Evolutionary conservation across 805 yeast species (phyloP), one percentile per base, ranked within the genome.

Genomic region (Clavispora carvajalis): DNA sequence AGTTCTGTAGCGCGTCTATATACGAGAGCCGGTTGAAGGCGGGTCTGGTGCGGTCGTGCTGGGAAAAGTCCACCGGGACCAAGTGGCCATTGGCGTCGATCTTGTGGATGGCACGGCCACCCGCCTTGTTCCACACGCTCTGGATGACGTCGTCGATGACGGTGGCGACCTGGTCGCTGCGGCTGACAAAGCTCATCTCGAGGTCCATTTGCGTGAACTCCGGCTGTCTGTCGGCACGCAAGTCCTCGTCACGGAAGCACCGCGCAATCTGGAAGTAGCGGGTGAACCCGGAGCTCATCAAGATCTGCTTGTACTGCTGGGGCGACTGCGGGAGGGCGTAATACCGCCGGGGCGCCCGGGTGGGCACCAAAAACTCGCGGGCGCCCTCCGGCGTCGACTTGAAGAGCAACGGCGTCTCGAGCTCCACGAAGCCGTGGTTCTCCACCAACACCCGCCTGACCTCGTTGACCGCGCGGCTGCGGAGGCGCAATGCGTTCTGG

Each of bases 341-440:
- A 60, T 85, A 84, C 15, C 62, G 55, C 21, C 69, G 63, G 1
- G 65, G 57, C 12, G 74, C 65, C 48, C 98, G 73, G 0, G 97
- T 87, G 1, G 99, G 99, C 0, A 93, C 97, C 36, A 93, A 62
- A 58, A 91, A 93, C 62, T 93, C 99, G 28, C 95, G 72, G 1
- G 99, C 99, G 12, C 99, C 99, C 61, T 93, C 99, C 0, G 99
- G 99, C 0, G 99, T 93, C 1, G 96, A 85, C 56, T 93, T 90
- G 71, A 93, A 93, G 22, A 93, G 64, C 6, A 91, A 59, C 1
- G 99, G 99, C 0, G 99, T 93, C 58, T 91, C 99, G 22, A 93
- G 73, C 55, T 93, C 98, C 0, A 76, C 75, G 59, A 93, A 93
- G 1, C 50, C 54, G 48, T 67, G 71, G 10, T 48, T 45, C 1